Percentiles rank a stretch among this genome's conserved stretches.
Conservation (phyloP, 2,329 filamentous ascomycete species). For the Penicillium fuscoglaucum region DNA sequence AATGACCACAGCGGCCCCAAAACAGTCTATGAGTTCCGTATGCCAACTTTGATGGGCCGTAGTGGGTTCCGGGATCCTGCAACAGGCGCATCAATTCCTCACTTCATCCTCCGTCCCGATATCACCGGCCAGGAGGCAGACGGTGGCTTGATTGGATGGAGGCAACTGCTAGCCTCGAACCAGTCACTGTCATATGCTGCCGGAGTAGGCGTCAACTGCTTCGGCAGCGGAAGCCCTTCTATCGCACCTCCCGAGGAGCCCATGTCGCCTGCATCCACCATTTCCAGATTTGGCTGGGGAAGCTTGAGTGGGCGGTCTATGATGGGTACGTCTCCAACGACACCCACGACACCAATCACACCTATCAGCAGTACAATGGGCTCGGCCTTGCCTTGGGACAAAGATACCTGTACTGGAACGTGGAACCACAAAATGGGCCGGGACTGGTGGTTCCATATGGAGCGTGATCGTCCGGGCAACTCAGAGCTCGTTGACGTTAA, state of each 20-base stretch:
- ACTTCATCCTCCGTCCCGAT: conserved; percentile 46
- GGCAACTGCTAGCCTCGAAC: conserved; percentile 44
- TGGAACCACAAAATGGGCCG: conserved; percentile 46
- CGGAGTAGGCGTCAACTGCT: conserved; percentile 36
- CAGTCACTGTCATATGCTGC: conserved; percentile 42
- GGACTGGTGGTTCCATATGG: conserved; percentile 49
- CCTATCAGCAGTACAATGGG: conserved; percentile 32
- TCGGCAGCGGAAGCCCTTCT: conserved; percentile 26
- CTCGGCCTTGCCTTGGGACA: conserved; percentile 39
- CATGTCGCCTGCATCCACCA: conserved; percentile 34
- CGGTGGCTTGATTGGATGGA: conserved; percentile 48
- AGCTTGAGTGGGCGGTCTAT: conserved; percentile 36
- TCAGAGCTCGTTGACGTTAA: conserved; percentile 35
- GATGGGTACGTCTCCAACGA: conserved; percentile 31
- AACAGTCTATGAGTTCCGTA: conserved; percentile 43
- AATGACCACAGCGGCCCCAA: conserved; percentile 32
- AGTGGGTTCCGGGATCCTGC: conserved; percentile 28
- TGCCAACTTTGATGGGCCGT: conserved; percentile 46
- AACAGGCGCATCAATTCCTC: conserved; percentile 37
- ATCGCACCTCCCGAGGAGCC: conserved; percentile 32
- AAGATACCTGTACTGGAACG: conserved; percentile 46
- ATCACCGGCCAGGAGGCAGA: conserved; percentile 45
- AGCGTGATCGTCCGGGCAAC: conserved; percentile 41
- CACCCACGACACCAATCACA: conserved; percentile 35
- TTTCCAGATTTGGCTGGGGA: conserved; percentile 39